These are phyloP conservation scores for Schrenkiella parvula DNA, from an alignment of 345 rosid genomes.

Conservation along the genomic window DNA sequence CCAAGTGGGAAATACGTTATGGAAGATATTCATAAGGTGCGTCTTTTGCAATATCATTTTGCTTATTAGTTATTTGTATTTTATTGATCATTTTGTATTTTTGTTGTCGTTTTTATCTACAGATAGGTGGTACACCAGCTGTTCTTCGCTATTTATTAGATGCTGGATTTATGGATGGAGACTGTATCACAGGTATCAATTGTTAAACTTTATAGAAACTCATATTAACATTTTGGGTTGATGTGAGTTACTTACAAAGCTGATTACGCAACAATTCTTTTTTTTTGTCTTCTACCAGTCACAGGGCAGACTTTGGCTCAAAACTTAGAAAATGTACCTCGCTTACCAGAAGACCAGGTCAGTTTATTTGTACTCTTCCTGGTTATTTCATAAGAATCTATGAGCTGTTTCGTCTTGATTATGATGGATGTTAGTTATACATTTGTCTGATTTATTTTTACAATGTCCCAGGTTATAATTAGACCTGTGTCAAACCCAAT, in stretches of 20 bases:
- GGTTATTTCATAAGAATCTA: background rate
- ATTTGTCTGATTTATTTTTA: background rate
- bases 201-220: background rate
- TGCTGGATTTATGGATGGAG: slow-evolving; percentile 58
- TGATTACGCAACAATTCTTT: background rate
- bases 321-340: slow-evolving; percentile 61
- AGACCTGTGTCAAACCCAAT: slow-evolving; percentile 78
- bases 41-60: slow-evolving; percentile 2
- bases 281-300: slow-evolving; percentile 40
- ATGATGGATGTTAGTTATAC: background rate
- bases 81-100: slow-evolving; percentile 5
- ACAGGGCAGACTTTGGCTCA: slow-evolving; percentile 95
- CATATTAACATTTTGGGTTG: background rate
- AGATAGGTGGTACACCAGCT: slow-evolving; percentile 89
- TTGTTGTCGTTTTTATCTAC: slow-evolving; percentile 2
- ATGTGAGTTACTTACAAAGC: background rate
- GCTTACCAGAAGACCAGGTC: slow-evolving; percentile 81
- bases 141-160: slow-evolving; percentile 68
- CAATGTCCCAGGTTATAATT: slow-evolving; percentile 60
- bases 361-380: slow-evolving; percentile 1
- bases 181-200: slow-evolving; percentile 72
- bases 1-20: slow-evolving; percentile 98
- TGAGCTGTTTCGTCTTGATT: background rate
- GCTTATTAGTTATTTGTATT: background rate
- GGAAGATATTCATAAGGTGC: slow-evolving; percentile 96